These are phyloP conservation scores for Verruconis gallopava DNA, from an alignment of 2,329 filamentous ascomycete genomes.

Conservation along the genomic window DNA sequence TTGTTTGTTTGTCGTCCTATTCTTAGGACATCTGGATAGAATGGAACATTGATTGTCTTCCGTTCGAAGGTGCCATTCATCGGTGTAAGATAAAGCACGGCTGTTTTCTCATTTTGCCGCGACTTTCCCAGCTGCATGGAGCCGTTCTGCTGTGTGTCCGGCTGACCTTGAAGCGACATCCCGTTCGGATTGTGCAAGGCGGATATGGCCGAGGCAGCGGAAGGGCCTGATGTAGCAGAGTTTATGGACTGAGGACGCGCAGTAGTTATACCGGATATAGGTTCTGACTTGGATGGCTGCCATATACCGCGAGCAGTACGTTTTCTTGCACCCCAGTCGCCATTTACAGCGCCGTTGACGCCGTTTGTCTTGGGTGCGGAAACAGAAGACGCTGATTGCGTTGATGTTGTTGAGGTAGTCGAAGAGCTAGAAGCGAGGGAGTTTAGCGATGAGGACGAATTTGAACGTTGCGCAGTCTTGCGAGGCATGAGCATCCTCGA, in stretches of 20 bases:
- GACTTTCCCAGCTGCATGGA: conserved; percentile 24
- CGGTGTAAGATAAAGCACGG: conserved; percentile 73
- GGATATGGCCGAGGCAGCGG: conserved; percentile 49
- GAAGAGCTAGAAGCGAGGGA: conserved; percentile 51
- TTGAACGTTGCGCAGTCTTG: conserved; percentile 74
- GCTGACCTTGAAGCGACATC: conserved; percentile 56
- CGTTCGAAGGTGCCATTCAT: conserved; percentile 95
- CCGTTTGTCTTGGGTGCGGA: conserved; percentile 41
- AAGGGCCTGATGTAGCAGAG: conserved; percentile 42
- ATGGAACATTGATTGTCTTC: conserved; percentile 90
- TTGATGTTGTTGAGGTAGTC: conserved; percentile 51
- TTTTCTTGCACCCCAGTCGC: conserved; percentile 33
- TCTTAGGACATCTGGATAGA: conserved; percentile 80
- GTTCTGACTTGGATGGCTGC: conserved; percentile 53
- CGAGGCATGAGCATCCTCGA: conserved; percentile 82
- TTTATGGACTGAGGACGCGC: conserved; percentile 49
- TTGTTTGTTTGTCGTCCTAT: conserved; percentile 96
- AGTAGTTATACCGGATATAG: conserved; percentile 48
- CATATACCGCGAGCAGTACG: conserved; percentile 44
- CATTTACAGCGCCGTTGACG: conserved; percentile 42
- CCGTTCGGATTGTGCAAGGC: conserved; percentile 49
- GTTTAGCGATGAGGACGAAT: conserved; percentile 75
- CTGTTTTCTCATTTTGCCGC: conserved; percentile 45
- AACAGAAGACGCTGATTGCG: conserved; percentile 48
- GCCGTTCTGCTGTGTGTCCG: conserved; percentile 45